Base-by-base conservation (phyloP, 306 rosid genomes). In the Vigna trinervia region DNA sequence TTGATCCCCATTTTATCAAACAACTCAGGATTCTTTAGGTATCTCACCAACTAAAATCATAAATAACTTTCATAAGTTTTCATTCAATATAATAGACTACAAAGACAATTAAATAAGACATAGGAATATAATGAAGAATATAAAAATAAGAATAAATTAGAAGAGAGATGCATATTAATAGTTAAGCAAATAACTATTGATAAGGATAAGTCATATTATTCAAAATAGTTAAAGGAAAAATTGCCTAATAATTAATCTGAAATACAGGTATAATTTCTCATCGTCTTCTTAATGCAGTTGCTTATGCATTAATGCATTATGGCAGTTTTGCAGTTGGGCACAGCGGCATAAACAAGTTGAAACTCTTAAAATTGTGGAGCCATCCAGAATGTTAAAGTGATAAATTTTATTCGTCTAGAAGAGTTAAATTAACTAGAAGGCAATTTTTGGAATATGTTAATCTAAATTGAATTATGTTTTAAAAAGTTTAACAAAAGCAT, bases 1-100 rank as follows among this genome's bases (percentile, higher is more conserved):
- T 95, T 95, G 86, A 95, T 95, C 62, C 97, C 97, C 91, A 95
- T 87, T 80, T 92, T 90, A 85, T 95, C 99, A 87, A 95, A 95
- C 41, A 95, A 84, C 76, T 92, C 99, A 1, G 99, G 99, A 78
- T 87, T 95, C 87, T 95, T 95, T 83, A 95, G 87, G 97, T 95
- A 95, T 82, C 86, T 95, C 86, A 95, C 99, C 93, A 95, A 80
- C 99, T 95, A 81, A 81, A 41, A 83, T 11, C 84, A 77, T 69
- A 79, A 70, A 82, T 32, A 19, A 79, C 23, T 36, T 69, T 59
- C 68, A 51, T 78, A 77, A 80, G 75, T 59, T 56, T 66, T 70
- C 80, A 64, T 46, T 20, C 51, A 64, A 32, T 70, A 60, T 43
- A 76, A 74, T 59, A 38, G 47, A 51, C 36, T 15, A 69, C 26